Base-by-base conservation (phyloP, 2,329 filamentous ascomycete genomes). In the Beauveria sp. region DNA sequence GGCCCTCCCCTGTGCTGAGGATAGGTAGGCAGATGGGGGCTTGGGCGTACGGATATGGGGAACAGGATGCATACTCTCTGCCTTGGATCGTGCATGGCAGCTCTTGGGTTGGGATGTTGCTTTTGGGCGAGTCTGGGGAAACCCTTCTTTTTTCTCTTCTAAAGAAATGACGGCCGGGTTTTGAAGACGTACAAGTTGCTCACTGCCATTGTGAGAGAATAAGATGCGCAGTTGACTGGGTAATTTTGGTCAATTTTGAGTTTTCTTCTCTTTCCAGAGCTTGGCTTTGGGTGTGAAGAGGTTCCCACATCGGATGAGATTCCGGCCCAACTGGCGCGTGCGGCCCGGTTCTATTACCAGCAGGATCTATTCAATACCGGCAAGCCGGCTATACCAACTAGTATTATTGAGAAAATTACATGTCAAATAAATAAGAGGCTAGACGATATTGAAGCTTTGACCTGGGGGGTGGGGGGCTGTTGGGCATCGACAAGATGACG, bases 401-500 rank as follows among this genome's bases (percentile, higher is more conserved):
- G 16, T n/a, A 20, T 31, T 16, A 38, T 38, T 38, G 34, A 38
- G 34, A 38, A 38, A 38, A 16, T 38, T 38, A 38, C 34, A 38
- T 5, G 34, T 16, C 34, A 18, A 28, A 24, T n/a, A 43, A 26
- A 38, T 14, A 16, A 43, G 50, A 40, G 31, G 42, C 18, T 50
- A 38, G 34, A 38, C 12, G 34, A 49, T 16, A 28, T 31, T 20
- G 24, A 56, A 56, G 42, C 53, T 34, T 46, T 56, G 42, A 42
- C 53, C 53, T 16, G 22, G 42, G n/a, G 24, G 26, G 31, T 34
- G 40, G 28, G 52, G 45, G 55, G 40, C 55, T 49, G 28, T 58
- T 38, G 55, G 55, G 55, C 55, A 58, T 58, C 55, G 48, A 49
- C 22, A 48, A 58, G 43, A 58, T 58, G 42, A 58, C n/a, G 5